These are phyloP conservation scores for Dactylis glomerata DNA, from an alignment of 176 grass and related monocot genomes.

Conservation along the genomic window DNA sequence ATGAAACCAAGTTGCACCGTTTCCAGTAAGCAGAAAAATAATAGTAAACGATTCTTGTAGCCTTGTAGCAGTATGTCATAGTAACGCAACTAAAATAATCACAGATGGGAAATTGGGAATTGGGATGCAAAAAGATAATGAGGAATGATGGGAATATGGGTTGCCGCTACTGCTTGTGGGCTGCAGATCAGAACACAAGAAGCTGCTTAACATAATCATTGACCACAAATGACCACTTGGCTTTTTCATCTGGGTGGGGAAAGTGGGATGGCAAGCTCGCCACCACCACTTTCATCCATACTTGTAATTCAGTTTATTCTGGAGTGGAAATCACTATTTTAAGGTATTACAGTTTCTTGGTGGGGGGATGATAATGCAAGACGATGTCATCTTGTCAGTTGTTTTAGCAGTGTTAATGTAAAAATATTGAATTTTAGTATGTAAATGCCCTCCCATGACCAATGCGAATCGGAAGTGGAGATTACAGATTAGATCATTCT, in stretches of 20 bases:
- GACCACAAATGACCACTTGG: neutral
- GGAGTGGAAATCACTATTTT: neutral
- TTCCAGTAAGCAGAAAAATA: neutral
- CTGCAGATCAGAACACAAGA: neutral
- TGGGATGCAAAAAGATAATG: neutral
- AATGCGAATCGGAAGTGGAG: neutral
- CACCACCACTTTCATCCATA: neutral
- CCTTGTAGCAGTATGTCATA: neutral
- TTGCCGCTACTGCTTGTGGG: neutral
- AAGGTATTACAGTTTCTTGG: neutral
- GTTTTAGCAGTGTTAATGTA: neutral
- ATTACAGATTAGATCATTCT: neutral
- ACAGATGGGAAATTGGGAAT: neutral
- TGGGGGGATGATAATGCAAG: neutral
- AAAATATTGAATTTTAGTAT: neutral
- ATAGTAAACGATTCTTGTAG: neutral
- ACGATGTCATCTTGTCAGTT: neutral
- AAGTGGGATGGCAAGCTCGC: neutral
- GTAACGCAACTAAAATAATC: neutral
- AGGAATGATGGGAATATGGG: neutral
- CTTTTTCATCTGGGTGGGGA: neutral
- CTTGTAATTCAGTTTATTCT: neutral
- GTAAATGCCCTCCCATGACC: neutral
- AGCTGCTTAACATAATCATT: neutral
- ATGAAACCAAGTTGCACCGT: neutral